phyloP scores from a whole-genome alignment of 345 rosid genomes.

The Litchi chinensis region DNA sequence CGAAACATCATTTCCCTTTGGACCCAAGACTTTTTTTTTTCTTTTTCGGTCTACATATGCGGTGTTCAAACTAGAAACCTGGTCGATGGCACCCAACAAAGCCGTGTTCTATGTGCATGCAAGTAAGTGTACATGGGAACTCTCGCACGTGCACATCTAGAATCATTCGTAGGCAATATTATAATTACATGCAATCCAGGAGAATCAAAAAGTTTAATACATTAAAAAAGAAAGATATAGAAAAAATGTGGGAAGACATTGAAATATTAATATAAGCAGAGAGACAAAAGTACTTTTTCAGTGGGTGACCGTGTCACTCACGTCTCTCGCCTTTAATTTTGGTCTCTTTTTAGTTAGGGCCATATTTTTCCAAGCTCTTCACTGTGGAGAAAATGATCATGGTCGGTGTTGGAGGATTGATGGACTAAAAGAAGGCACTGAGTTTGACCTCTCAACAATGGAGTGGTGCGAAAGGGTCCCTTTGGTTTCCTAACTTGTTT shows the following conservation, averaged over 20 bases:
- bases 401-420: conserved; percentile 42
- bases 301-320: conserved; percentile 38
- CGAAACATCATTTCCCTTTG: not conserved
- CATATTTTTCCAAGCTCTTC: conserved; percentile 7
- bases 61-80: not conserved
- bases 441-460: conserved; percentile 66
- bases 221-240: too few relatives aligned
- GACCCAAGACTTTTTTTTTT: not conserved
- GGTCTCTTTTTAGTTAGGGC: conserved; percentile 35
- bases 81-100: not conserved
- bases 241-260: not conserved
- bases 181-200: conserved; percentile 17
- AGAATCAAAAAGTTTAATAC: conserved; percentile 3
- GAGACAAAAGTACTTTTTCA: conserved; percentile 28
- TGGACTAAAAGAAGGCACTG: conserved; percentile 47
- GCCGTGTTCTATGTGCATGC: conserved; percentile 12
- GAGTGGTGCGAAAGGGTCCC: conserved; percentile 55
- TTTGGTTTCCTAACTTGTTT: conserved; percentile 50
- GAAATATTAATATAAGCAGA: not conserved
- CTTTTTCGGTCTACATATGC: not conserved
- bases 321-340: conserved; percentile 36
- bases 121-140: conserved; percentile 20
- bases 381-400: conserved; percentile 31
- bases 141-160: conserved; percentile 67
- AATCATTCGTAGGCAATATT: conserved; percentile 4